phyloP scores from a whole-genome alignment of 2,329 filamentous ascomycete species.

The Aspergillus viridinutans region DNA sequence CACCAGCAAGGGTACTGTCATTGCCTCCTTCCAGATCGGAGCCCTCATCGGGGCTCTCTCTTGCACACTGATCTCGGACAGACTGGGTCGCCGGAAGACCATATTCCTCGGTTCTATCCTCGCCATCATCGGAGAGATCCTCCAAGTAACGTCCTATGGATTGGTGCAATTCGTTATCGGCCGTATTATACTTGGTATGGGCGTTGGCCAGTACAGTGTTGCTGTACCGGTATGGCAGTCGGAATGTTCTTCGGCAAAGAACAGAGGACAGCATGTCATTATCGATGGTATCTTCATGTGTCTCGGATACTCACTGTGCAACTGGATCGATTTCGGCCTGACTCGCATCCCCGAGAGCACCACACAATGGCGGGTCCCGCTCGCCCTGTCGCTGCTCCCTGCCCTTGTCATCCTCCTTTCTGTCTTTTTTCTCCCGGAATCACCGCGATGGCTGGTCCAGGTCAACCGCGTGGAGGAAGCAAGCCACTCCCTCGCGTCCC shows the following conservation, averaged over 20 bases:
- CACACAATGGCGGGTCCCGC: conserved; percentile 50
- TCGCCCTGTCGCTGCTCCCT: conserved; percentile 53
- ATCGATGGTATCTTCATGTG: conserved; percentile 45
- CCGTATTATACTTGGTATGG: conserved; percentile 46
- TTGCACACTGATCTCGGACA: conserved; percentile 36
- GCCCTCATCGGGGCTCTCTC: conserved; percentile 19
- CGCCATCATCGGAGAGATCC: conserved; percentile 20
- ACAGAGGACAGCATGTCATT: conserved; percentile 47
- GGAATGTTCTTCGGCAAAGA: conserved; percentile 46
- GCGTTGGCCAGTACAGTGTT: conserved; percentile 45
- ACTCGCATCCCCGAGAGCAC: conserved; percentile 41
- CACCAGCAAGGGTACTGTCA: conserved; percentile 24
- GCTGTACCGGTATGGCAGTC: conserved; percentile 49
- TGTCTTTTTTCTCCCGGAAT: conserved; percentile 51
- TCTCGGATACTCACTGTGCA: conserved; percentile 21
- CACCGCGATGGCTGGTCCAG: conserved; percentile 25
- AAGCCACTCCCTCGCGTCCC: conserved; percentile 8
- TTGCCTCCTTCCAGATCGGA: conserved; percentile 20
- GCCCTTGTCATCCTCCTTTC: conserved; percentile 46
- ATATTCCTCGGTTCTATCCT: conserved; percentile 43
- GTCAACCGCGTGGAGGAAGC: conserved; percentile 17
- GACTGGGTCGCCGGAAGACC: conserved; percentile 45
- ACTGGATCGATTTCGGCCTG: conserved; percentile 49
- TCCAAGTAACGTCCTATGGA: conserved; percentile 44
- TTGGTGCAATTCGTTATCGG: conserved; percentile 46